Base-by-base conservation (phyloP, 2,329 filamentous ascomycete species). In the Ceratocystis eucalypticola region DNA sequence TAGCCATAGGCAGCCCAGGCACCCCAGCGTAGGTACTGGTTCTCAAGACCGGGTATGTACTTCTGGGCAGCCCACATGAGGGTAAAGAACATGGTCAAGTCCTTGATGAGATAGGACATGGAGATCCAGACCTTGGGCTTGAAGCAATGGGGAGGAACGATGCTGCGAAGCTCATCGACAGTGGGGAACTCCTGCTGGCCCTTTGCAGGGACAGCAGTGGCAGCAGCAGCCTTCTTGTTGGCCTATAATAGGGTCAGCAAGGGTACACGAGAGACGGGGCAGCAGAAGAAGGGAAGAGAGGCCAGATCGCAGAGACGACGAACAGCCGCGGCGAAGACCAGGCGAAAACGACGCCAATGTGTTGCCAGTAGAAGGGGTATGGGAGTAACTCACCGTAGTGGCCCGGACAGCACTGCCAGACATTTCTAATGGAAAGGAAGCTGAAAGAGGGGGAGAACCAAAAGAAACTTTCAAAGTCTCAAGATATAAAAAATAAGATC, bases 131-230 rank as follows among this genome's bases (percentile, higher is more conserved):
- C 76, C 33, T 81, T 81, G 3, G 81, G 80, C 72, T 83, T 73
- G 75, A 86, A 85, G 78, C 84, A 87, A 72, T 86, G 79, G 17
- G 79, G 74, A 30, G 84, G 84, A 69, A 87, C 86, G 64, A 82
- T 80, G 70, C 79, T 75, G 64, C 77, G 73, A 69, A 80, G 74
- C 61, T 77, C 77, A 72, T 78, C 77, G 70, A 80, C 79, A 70
- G 80, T 78, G 57, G 79, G 79, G 71, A 70, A 70, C 64, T 66
- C 69, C 53, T 55, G 53, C 15, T 55, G 44, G 30, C 37, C 55
- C 46, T 65, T 65, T 22, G 25, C 62, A 20, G 22, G 61, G 30
- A 15, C 25, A 17, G 25, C 67, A 37, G 33, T 37, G 50, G 57
- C 37, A 3, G 63, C 41, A 10, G 64, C 48, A 5, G 64, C 10